Conservation (phyloP, 768 basidiomycete species). For the Naganishia randhawae region DNA sequence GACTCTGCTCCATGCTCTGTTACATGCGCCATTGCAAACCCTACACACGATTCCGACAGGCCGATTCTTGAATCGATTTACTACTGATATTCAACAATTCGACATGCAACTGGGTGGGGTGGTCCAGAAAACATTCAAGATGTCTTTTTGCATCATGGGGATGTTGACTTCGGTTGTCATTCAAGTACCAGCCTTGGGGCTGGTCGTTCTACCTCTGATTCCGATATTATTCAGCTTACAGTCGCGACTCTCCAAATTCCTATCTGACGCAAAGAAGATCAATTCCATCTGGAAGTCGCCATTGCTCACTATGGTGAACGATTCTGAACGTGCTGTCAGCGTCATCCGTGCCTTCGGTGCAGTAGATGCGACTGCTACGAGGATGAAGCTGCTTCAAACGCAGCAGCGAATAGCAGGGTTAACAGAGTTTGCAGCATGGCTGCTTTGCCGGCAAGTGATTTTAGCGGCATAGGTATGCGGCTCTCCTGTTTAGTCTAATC, state of each 20-base stretch:
- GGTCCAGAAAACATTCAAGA: slow-evolving; percentile 39
- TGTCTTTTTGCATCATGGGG: slow-evolving; percentile 40
- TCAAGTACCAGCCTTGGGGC: slow-evolving; percentile 32
- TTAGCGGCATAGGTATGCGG: too few relatives aligned
- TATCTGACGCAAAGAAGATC: slow-evolving; percentile 38
- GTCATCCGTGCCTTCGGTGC: slow-evolving; percentile 67
- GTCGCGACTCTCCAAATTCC: slow-evolving; percentile 54
- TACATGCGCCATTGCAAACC: slow-evolving; percentile 1
- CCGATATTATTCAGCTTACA: slow-evolving; percentile 12
- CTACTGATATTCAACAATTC: slow-evolving; percentile 39
- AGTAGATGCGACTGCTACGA: slow-evolving; percentile 54
- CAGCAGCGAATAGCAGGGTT: slow-evolving; percentile 31
- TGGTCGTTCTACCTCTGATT: slow-evolving; percentile 52
- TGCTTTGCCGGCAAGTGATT: slow-evolving; percentile 8
- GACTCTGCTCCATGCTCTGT: slow-evolving; percentile 1
- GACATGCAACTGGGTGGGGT: slow-evolving; percentile 37
- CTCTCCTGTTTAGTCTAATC: neutral
- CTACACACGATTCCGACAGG: slow-evolving; percentile 12
- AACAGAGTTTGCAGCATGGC: slow-evolving; percentile 18
- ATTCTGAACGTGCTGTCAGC: slow-evolving; percentile 59
- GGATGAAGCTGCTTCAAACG: slow-evolving; percentile 56
- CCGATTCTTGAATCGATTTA: slow-evolving; percentile 42
- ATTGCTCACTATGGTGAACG: slow-evolving; percentile 57
- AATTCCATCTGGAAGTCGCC: slow-evolving; percentile 46
- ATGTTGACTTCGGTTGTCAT: slow-evolving; percentile 39